A percentile compares a stretch with the other conserved stretches of the same genome.
These are phyloP conservation scores for Hibiscus mutabilis DNA, from an alignment of 345 rosid genomes.

Conservation along the genomic window DNA sequence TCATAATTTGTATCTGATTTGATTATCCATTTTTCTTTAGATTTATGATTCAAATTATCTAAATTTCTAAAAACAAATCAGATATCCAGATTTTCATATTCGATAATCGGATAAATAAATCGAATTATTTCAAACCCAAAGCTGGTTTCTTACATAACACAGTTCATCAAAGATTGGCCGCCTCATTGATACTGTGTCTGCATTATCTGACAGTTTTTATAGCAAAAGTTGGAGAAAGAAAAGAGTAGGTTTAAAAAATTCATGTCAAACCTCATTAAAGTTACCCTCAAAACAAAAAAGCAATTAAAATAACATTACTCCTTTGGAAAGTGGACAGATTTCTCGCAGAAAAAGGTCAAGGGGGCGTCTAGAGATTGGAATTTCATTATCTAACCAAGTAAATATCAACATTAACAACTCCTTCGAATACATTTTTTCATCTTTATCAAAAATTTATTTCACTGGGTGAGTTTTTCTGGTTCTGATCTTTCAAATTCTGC, in stretches of 20 bases:
- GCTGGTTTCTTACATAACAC: background rate
- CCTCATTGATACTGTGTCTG: constrained; percentile 24
- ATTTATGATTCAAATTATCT: no score
- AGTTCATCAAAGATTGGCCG: constrained; percentile 16
- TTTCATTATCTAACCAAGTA: background rate
- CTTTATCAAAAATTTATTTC: background rate
- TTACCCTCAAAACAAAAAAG: background rate
- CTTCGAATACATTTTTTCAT: background rate
- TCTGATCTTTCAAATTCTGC: no score
- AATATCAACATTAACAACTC: background rate
- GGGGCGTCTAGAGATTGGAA: constrained; percentile 35
- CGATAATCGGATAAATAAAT: no score
- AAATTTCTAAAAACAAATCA: no score
- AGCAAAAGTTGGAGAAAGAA: constrained; percentile 2
- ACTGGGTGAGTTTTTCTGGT: background rate
- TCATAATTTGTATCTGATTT: no score
- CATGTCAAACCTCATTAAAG: constrained; percentile 35
- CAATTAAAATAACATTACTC: constrained; percentile 28
- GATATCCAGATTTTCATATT: no score
- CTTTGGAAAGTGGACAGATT: constrained; percentile 41
- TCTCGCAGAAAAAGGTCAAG: constrained; percentile 18
- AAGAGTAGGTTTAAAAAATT: constrained; percentile 12
- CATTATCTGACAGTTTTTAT: constrained; percentile 18
- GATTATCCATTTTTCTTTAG: no score
- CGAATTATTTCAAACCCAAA: background rate